Evolutionary conservation across 192 early-diverging fungal genomes (phyloP).

Genomic region (Linnemannia exigua): DNA sequence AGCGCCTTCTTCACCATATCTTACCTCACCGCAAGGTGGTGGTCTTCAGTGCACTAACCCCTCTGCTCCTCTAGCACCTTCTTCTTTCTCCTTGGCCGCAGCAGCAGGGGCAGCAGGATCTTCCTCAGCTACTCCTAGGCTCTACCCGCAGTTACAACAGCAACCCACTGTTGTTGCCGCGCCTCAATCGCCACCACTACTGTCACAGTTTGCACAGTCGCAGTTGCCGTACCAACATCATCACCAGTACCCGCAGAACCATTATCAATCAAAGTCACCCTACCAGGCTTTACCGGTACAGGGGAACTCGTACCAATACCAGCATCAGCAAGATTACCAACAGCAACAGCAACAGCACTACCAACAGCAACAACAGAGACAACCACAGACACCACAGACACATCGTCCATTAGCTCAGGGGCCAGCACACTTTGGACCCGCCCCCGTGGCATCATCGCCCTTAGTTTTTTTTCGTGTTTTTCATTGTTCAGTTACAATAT

Average conservation of each 20-base stretch:
- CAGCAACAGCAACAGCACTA: neutral
- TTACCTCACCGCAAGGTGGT: neutral
- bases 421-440: neutral
- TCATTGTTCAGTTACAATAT: no score
- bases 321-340: neutral
- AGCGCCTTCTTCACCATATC: neutral
- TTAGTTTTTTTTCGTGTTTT: neutral
- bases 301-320: neutral
- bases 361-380: constrained; percentile 4
- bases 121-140: neutral
- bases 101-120: neutral
- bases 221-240: neutral
- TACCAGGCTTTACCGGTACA: neutral
- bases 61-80: neutral
- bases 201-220: neutral
- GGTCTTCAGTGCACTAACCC: neutral
- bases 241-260: neutral
- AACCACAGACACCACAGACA: neutral
- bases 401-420: neutral
- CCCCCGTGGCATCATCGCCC: neutral
- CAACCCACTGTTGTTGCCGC: neutral
- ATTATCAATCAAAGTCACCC: neutral
- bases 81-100: no score
- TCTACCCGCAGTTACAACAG: neutral
- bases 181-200: neutral